These are phyloP conservation scores for Auricularia cornea DNA, from an alignment of 768 basidiomycete genomes.

Conservation along the genomic window DNA sequence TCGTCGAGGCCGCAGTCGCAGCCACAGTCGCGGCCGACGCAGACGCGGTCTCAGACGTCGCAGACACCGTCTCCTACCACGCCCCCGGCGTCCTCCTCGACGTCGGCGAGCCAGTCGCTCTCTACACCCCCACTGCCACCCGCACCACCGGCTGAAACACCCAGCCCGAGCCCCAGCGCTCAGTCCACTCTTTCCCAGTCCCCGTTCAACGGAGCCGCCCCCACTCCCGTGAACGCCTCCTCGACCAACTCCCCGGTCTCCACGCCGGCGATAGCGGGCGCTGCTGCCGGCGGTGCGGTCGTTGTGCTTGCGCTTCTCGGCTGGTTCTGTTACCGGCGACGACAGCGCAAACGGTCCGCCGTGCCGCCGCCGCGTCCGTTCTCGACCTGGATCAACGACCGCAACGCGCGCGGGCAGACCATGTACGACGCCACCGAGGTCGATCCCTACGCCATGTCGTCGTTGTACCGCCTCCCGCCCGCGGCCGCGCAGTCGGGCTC, in stretches of 20 bases:
- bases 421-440: not conserved
- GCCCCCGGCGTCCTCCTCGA: not conserved
- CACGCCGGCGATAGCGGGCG: not conserved
- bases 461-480: not conserved
- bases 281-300: not conserved
- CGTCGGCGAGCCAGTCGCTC: not conserved
- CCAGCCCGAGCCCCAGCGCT: not conserved
- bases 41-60: not conserved
- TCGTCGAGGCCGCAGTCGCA: too few species aligned
- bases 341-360: not conserved
- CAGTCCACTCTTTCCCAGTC: not conserved
- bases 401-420: not conserved
- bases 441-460: not conserved
- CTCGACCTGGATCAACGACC: not conserved
- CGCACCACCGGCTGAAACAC: not conserved
- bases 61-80: not conserved
- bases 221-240: not conserved
- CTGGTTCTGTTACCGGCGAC: not conserved
- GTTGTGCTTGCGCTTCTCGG: not conserved
- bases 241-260: not conserved
- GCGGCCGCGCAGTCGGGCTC: not conserved
- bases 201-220: not conserved
- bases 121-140: not conserved
- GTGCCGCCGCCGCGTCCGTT: not conserved
- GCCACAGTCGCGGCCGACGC: not conserved